Evolutionary conservation across 202 grass and related monocot genomes (phyloP).

Genomic region (Hordeum pubiflorum): DNA sequence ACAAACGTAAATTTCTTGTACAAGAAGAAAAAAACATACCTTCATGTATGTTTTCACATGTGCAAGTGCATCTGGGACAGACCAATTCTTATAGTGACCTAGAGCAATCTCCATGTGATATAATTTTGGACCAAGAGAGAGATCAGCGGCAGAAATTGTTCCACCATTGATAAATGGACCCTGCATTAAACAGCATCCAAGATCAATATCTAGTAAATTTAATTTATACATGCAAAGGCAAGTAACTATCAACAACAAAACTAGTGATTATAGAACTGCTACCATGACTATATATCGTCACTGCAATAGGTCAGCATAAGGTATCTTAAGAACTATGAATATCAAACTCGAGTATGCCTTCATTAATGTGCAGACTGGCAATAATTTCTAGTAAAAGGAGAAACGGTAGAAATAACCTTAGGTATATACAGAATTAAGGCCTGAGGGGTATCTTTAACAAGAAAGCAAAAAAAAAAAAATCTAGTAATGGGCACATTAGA

Average conservation of each 20-base stretch:
- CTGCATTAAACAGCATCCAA: constrained; percentile 26
- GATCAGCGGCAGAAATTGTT: constrained; percentile 64
- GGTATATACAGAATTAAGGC: background rate
- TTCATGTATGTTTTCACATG: constrained; percentile 80
- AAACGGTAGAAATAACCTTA: background rate
- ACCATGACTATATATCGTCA: background rate
- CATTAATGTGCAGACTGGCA: background rate
- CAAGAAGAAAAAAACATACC: constrained; percentile 33
- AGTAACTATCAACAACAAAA: constrained; percentile 19
- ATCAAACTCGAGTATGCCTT: background rate
- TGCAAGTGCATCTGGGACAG: constrained; percentile 67
- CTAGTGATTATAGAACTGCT: background rate
- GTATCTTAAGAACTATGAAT: background rate
- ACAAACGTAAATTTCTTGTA: background rate
- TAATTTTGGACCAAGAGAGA: constrained; percentile 79
- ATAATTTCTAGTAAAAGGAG: background rate
- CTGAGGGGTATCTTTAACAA: background rate
- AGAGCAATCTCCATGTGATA: constrained; percentile 94
- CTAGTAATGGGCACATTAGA: background rate
- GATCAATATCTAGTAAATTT: constrained; percentile 14
- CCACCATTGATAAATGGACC: constrained; percentile 82
- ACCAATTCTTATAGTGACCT: constrained; percentile 87
- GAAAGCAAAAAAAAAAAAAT: background rate
- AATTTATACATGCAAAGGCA: background rate
- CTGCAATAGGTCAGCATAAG: background rate